Evolutionary conservation across 2,329 filamentous ascomycete genomes (phyloP), one percentile per base, ranked within the genome.

Genomic region (Penicillium sp.): DNA sequence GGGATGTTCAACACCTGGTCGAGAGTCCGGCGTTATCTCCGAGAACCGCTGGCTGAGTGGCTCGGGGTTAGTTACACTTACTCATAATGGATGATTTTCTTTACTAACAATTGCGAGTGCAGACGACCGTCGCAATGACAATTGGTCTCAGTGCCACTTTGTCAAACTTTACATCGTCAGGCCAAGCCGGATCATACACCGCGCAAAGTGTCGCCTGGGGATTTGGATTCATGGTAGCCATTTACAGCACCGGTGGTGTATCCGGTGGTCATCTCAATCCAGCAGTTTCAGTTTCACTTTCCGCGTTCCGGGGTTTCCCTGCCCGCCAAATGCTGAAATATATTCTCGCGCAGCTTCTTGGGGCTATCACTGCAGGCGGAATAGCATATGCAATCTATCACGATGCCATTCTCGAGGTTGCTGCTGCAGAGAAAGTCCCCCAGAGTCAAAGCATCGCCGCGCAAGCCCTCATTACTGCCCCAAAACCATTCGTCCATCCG

Each of bases 241-340:
- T 74, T 47, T 74, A 74, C 41, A 46, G 72, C 3, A 66, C 68
- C 1, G 74, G 72, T 54, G 74, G 74, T 13, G 65, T 75, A 4
- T 74, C 70, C 3, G 74, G 74, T 46, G 72, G 68, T 0, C 74
- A 77, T 44, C 61, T 77, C n/a, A 77, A 75, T 40, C 74, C 74
- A 0, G 70, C 67, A 0, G 65, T 77, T 6, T 71, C 71, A 0
- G 62, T 75, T 14, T 37, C 59, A 1, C 50, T 69, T 3, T 58
- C 56, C 11, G 48, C 64, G 3, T 69, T 61, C 38, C 64, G 66
- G 3, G 67, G 67, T 9, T 69, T 70, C 31, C 67, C 66, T 0
- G 60, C 54, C 6, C 51, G 55, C 0, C 51, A 58, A 14, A 58
- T 56, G 3, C 34, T 54, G 1, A 45, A 56, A 0, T 70, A 69